These are phyloP conservation scores for Ustilago cynodontis DNA, from an alignment of 1,284 basidiomycete species.

Conservation along the genomic window DNA sequence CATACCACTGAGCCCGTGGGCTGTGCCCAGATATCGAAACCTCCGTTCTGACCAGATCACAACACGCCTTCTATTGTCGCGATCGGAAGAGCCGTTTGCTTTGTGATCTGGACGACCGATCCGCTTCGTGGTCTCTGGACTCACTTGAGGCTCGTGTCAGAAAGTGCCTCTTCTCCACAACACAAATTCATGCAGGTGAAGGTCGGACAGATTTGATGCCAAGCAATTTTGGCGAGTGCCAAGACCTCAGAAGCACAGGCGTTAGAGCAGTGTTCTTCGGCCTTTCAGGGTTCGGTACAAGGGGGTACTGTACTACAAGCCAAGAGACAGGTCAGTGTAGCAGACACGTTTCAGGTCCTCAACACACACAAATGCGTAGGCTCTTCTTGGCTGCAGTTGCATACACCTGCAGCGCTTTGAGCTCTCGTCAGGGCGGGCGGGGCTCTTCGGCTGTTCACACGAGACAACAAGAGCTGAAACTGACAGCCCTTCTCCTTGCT, in stretches of 20 bases:
- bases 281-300: background rate
- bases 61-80: background rate
- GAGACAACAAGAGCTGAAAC: background rate
- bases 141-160: background rate
- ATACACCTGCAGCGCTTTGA: background rate
- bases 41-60: background rate
- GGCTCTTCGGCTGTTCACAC: background rate
- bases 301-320: background rate
- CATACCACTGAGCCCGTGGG: background rate
- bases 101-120: background rate
- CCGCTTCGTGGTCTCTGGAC: background rate
- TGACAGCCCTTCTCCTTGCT: background rate
- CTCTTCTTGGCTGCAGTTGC: constrained; percentile 10
- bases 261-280: background rate
- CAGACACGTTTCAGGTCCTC: no score
- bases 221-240: constrained; percentile 8
- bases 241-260: background rate
- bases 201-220: constrained; percentile 5
- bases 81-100: constrained; percentile 1
- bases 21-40: no score
- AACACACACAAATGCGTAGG: background rate
- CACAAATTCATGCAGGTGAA: constrained; percentile 6
- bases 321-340: background rate
- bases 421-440: background rate
- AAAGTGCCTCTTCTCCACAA: background rate